A percentile compares a stretch with the other conserved stretches of the same genome.
Conservation (phyloP, 2,329 filamentous ascomycete genomes). For the Malbranchea cinnamomea region DNA sequence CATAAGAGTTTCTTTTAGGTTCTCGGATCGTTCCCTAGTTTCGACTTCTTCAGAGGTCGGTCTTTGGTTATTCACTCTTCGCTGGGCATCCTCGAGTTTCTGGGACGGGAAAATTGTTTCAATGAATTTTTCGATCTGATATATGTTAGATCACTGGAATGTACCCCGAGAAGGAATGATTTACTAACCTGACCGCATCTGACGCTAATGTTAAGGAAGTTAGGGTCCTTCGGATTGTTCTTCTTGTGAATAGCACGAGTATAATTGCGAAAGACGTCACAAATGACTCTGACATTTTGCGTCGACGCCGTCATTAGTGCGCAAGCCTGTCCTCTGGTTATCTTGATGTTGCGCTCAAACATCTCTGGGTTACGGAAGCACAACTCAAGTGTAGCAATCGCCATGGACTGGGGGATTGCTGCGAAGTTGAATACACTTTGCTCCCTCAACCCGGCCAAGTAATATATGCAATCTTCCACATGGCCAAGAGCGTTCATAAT, state of each 20-base stretch:
- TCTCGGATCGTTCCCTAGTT: no score
- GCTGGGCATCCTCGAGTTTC: slow-evolving; percentile 44
- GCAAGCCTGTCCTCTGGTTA: slow-evolving; percentile 88
- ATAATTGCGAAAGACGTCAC: slow-evolving; percentile 67
- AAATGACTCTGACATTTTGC: slow-evolving; percentile 71
- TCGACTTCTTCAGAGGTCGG: slow-evolving; percentile 40
- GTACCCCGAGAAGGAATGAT: slow-evolving; percentile 1
- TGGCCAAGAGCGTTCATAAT: slow-evolving; percentile 77
- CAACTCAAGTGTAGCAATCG: slow-evolving; percentile 82
- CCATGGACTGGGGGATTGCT: slow-evolving; percentile 93
- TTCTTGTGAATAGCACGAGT: slow-evolving; percentile 73
- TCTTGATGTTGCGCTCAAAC: slow-evolving; percentile 83
- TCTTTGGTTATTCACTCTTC: slow-evolving; percentile 34
- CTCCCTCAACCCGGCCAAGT: slow-evolving; percentile 85
- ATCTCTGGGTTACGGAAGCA: slow-evolving; percentile 84
- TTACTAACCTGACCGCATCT: slow-evolving; percentile 64
- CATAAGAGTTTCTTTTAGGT: no score
- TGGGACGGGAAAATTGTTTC: slow-evolving; percentile 83
- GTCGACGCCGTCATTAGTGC: slow-evolving; percentile 83
- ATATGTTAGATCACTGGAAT: slow-evolving; percentile 8
- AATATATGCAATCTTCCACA: slow-evolving; percentile 89
- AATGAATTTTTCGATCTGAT: slow-evolving; percentile 83
- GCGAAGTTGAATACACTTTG: slow-evolving; percentile 99
- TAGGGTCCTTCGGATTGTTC: slow-evolving; percentile 86
- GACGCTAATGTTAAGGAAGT: slow-evolving; percentile 81